Percentiles rank a stretch among this genome's conserved stretches.
Evolutionary conservation across 176 grass and related monocot genomes (phyloP).

Genomic region (Carex myosuroides): DNA sequence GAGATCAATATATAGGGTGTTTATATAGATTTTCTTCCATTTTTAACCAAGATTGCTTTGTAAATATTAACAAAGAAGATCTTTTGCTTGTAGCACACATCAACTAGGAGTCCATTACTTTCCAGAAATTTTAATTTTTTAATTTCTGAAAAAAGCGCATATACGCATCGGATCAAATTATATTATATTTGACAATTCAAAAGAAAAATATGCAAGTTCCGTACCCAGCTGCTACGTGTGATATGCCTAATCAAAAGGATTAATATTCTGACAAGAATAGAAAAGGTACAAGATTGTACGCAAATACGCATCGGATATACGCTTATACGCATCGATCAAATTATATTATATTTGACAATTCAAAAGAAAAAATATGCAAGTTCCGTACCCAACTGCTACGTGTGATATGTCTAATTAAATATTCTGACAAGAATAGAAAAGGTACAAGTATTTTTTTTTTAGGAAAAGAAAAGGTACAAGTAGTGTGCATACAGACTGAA

Average conservation of each 20-base stretch:
- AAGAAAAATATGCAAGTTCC: too few relatives aligned
- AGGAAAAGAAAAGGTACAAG: background rate
- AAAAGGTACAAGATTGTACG: background rate
- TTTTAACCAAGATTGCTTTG: background rate
- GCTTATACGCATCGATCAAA: background rate
- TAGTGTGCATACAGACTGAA: background rate
- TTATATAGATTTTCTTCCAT: background rate
- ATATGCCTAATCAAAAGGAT: background rate
- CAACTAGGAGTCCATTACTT: background rate
- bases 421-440: background rate
- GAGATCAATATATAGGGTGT: background rate
- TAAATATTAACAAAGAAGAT: background rate
- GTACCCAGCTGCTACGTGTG: background rate
- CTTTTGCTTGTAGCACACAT: background rate
- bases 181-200: too few relatives aligned
- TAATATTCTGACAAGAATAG: background rate
- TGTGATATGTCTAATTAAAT: background rate
- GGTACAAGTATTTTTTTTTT: background rate
- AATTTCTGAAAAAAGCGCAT: too few relatives aligned
- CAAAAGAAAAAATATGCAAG: too few relatives aligned
- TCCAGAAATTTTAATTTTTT: too few relatives aligned
- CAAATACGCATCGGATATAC: background rate
- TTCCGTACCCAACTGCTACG: background rate
- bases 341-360: too few relatives aligned
- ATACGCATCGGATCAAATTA: background rate